Percentiles rank a stretch among this genome's conserved stretches.
Evolutionary conservation across 441 rosid species (phyloP).

Genomic region (Aquilaria agallochum): DNA sequence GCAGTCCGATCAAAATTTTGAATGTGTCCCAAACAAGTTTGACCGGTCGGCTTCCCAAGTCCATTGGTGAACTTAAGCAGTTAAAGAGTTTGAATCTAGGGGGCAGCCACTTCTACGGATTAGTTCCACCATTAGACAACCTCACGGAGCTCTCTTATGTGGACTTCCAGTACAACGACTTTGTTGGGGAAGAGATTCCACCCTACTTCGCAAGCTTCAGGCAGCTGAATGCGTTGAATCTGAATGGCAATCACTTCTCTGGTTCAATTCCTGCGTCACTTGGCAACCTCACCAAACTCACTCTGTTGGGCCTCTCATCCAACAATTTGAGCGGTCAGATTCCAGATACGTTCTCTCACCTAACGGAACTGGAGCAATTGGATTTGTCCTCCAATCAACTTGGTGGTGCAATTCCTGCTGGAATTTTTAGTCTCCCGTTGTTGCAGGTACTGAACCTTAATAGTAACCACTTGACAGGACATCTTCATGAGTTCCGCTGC

Average conservation of each 20-base stretch:
- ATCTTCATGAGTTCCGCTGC: not conserved
- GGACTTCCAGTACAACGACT: no score
- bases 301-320: slow-evolving; percentile 5
- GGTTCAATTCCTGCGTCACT: no score
- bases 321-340: no score
- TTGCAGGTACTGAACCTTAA: not conserved
- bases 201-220: no score
- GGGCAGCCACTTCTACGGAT: no score
- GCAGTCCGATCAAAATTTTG: slow-evolving; percentile 11
- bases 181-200: no score
- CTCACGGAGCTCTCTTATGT: no score
- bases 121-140: no score
- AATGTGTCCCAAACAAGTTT: not conserved
- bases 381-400: not conserved
- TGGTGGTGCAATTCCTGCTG: slow-evolving; percentile 16
- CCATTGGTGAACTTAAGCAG: slow-evolving; percentile 3
- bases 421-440: slow-evolving; percentile 19
- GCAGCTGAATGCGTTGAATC: no score
- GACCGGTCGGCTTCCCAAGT: not conserved
- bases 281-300: not conserved
- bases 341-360: no score
- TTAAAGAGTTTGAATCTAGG: not conserved
- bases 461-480: slow-evolving; percentile 5
- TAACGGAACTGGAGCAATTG: not conserved
- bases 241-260: no score